phyloP scores from a whole-genome alignment of 306 rosid species.

The Vicia faba region DNA sequence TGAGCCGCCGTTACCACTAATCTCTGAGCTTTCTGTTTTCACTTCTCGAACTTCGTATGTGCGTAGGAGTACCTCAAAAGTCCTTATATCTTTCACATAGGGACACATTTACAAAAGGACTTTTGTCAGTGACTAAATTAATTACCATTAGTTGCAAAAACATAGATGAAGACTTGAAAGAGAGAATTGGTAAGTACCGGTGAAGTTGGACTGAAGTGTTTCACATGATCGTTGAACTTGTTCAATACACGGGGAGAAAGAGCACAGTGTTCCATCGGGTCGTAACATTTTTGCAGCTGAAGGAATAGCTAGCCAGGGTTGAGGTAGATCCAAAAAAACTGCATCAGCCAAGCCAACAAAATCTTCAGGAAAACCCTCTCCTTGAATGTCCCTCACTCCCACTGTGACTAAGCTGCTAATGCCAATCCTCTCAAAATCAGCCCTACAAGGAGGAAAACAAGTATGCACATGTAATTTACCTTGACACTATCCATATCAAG shows the following conservation, averaged over 20 bases:
- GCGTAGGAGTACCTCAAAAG: conserved; percentile 29
- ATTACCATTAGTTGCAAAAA: background rate
- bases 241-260: conserved; percentile 85
- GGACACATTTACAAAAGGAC: background rate
- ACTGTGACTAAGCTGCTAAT: background rate
- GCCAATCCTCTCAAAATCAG: background rate
- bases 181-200: background rate
- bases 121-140: conserved; percentile 13
- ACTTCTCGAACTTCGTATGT: conserved; percentile 54
- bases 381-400: conserved; percentile 17
- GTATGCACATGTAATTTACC: background rate
- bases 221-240: conserved; percentile 54
- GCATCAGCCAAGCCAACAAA: conserved; percentile 60
- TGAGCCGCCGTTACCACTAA: conserved; percentile 14
- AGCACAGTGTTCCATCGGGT: conserved; percentile 70
- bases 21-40: conserved; percentile 40
- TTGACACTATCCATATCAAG: background rate
- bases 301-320: conserved; percentile 89
- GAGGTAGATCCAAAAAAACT: conserved; percentile 83
- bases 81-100: conserved; percentile 64
- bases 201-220: conserved; percentile 45
- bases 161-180: background rate
- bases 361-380: conserved; percentile 2
- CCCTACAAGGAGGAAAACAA: background rate
- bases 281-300: conserved; percentile 71